phyloP scores from a whole-genome alignment of 495 filamentous ascomycete species.

The Cercophora sp. region DNA sequence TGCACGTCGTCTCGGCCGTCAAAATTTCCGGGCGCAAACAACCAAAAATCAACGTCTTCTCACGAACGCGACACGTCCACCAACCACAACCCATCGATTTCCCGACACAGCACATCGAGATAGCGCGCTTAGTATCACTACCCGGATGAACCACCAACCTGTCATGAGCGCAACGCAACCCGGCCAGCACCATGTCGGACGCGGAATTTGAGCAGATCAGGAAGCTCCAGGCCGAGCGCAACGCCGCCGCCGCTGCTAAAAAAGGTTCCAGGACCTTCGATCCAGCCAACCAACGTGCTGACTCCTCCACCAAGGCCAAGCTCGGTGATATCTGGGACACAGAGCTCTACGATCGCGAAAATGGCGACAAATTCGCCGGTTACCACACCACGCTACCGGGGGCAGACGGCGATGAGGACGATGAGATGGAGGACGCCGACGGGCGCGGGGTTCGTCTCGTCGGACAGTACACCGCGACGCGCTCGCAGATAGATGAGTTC shows the following conservation, averaged over 20 bases:
- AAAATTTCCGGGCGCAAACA: slow-evolving; percentile 7
- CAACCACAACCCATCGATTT: not conserved
- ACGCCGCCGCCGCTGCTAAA: slow-evolving; percentile 73
- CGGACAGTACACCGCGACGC: slow-evolving; percentile 94
- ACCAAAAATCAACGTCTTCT: not conserved
- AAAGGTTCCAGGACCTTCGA: slow-evolving; percentile 88
- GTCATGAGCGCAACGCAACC: slow-evolving; percentile 13
- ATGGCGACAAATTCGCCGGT: slow-evolving; percentile 82
- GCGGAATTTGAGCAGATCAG: slow-evolving; percentile 80
- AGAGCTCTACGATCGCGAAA: slow-evolving; percentile 74
- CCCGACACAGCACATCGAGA: not conserved
- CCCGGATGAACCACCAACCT: slow-evolving; percentile 9
- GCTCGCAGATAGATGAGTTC: slow-evolving; percentile 90
- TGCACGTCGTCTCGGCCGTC: slow-evolving; percentile 8
- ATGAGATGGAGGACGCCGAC: slow-evolving; percentile 74
- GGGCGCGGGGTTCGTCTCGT: slow-evolving; percentile 75
- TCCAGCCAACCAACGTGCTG: slow-evolving; percentile 79
- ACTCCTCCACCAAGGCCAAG: slow-evolving; percentile 89
- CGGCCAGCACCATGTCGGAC: slow-evolving; percentile 49
- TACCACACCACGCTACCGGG: slow-evolving; percentile 87
- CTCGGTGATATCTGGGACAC: slow-evolving; percentile 94
- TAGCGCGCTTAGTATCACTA: not conserved
- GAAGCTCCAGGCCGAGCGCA: slow-evolving; percentile 87
- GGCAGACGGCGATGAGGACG: slow-evolving; percentile 81
- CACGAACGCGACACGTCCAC: not conserved